These are phyloP conservation scores for Colletotrichum australisinense DNA, from an alignment of 2,329 filamentous ascomycete genomes.

Conservation along the genomic window DNA sequence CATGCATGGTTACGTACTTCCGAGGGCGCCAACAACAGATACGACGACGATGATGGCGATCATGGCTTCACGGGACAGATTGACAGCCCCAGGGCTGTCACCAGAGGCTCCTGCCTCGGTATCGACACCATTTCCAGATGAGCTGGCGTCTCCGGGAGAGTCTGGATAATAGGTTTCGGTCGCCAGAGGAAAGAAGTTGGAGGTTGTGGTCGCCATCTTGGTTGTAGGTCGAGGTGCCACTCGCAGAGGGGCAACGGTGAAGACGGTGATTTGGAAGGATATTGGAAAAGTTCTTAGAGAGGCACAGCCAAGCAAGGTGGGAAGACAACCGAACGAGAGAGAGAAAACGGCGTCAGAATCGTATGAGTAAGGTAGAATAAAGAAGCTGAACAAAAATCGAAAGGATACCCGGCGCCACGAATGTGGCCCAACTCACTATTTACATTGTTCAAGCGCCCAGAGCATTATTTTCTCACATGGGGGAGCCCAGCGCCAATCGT, in stretches of 20 bases:
- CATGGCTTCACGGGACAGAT: conserved; percentile 75
- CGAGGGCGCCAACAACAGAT: conserved; percentile 72
- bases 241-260: conserved; percentile 17
- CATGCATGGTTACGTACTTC: conserved; percentile 65
- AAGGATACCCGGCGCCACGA: conserved; percentile 36
- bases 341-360: conserved; percentile 27
- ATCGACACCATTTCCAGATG: conserved; percentile 54
- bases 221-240: conserved; percentile 6
- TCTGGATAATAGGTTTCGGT: conserved; percentile 52
- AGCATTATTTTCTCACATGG: neutral
- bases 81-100: conserved; percentile 66
- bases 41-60: conserved; percentile 82
- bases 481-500: conserved; percentile 15
- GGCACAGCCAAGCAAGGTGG: neutral
- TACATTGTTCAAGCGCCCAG: conserved; percentile 27
- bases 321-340: neutral
- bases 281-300: neutral
- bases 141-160: conserved; percentile 46
- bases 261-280: neutral
- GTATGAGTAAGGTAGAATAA: conserved; percentile 34
- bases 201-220: conserved; percentile 54
- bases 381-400: conserved; percentile 34
- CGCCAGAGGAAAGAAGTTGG: conserved; percentile 54
- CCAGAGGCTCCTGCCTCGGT: conserved; percentile 75
- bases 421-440: conserved; percentile 36